These are phyloP conservation scores for Pilobolus umbonatus DNA, from an alignment of 192 early-diverging fungal species.

Conservation along the genomic window DNA sequence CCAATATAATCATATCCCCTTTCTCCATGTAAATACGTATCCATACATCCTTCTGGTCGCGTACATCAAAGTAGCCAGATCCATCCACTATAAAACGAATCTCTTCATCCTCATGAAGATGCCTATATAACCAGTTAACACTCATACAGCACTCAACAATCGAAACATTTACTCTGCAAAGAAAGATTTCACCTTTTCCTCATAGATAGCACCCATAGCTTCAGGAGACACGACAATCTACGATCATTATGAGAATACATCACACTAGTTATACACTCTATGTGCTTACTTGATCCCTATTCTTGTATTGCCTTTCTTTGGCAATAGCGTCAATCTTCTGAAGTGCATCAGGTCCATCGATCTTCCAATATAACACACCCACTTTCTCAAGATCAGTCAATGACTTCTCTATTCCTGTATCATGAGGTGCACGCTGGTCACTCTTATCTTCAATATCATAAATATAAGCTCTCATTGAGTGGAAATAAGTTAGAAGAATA, in stretches of 20 bases:
- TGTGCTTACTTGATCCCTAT: slow-evolving; percentile 70
- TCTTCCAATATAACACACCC: slow-evolving; percentile 72
- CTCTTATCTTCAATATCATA: slow-evolving; percentile 53
- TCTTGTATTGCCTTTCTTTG: slow-evolving; percentile 80
- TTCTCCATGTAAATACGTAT: slow-evolving; percentile 73
- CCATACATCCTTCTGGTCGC: slow-evolving; percentile 65
- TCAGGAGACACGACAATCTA: slow-evolving; percentile 79
- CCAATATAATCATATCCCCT: slow-evolving; percentile 84
- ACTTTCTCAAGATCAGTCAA: slow-evolving; percentile 65
- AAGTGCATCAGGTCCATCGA: slow-evolving; percentile 49
- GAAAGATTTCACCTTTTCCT: slow-evolving; percentile 89
- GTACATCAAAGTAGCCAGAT: slow-evolving; percentile 88
- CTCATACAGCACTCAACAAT: neutral
- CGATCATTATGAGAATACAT: neutral
- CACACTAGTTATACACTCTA: neutral
- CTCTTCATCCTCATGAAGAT: slow-evolving; percentile 97
- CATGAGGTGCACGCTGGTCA: slow-evolving; percentile 81
- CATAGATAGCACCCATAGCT: slow-evolving; percentile 78
- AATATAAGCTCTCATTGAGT: slow-evolving; percentile 73
- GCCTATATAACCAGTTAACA: slow-evolving; percentile 37
- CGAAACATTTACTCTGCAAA: slow-evolving; percentile 67
- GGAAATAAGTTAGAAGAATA: slow-evolving; percentile 1
- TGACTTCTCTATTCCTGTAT: slow-evolving; percentile 55
- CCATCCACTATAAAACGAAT: slow-evolving; percentile 91
- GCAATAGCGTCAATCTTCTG: slow-evolving; percentile 66